A percentile compares a stretch with the other conserved stretches of the same genome.
Evolutionary conservation across 1,139 yeast genomes (phyloP).

Genomic region (Kurtzmaniella natalensis): DNA sequence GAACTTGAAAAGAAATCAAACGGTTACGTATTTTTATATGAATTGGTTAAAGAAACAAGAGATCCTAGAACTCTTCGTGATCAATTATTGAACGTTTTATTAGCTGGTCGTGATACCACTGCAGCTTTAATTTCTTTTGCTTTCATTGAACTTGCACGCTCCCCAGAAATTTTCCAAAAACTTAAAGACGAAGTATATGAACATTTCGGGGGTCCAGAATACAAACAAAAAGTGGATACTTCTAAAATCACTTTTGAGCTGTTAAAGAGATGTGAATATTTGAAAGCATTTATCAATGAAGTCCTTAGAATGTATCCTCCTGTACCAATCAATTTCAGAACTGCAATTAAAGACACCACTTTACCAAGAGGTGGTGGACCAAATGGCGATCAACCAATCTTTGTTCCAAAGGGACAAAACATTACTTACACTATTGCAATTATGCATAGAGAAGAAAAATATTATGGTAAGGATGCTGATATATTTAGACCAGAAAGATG

Average conservation of each 20-base stretch:
- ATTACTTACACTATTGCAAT: slow-evolving; percentile 36
- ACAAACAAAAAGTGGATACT: slow-evolving; percentile 20
- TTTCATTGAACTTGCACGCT: slow-evolving; percentile 42
- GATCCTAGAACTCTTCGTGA: slow-evolving; percentile 47
- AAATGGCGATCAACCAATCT: slow-evolving; percentile 37
- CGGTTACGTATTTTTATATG: slow-evolving; percentile 49
- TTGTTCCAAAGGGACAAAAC: slow-evolving; percentile 37
- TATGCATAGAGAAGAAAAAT: slow-evolving; percentile 34
- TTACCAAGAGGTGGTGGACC: slow-evolving; percentile 54
- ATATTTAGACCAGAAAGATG: slow-evolving; percentile 49
- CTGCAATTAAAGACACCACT: slow-evolving; percentile 41
- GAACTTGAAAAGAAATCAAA: slow-evolving; percentile 31
- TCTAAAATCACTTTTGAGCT: slow-evolving; percentile 37
- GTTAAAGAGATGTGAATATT: slow-evolving; percentile 45
- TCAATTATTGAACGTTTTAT: slow-evolving; percentile 46
- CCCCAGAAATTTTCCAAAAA: slow-evolving; percentile 34
- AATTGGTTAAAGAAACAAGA: slow-evolving; percentile 46
- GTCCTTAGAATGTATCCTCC: slow-evolving; percentile 49
- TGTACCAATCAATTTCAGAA: slow-evolving; percentile 47
- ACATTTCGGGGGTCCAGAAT: slow-evolving; percentile 23
- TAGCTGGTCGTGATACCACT: slow-evolving; percentile 59
- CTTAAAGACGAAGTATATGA: slow-evolving; percentile 34
- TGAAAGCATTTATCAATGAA: slow-evolving; percentile 47
- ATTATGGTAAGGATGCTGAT: slow-evolving; percentile 45
- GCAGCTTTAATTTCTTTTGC: slow-evolving; percentile 49